Conservation (phyloP, 2,329 filamentous ascomycete species). For the Penicillium occitanis region DNA sequence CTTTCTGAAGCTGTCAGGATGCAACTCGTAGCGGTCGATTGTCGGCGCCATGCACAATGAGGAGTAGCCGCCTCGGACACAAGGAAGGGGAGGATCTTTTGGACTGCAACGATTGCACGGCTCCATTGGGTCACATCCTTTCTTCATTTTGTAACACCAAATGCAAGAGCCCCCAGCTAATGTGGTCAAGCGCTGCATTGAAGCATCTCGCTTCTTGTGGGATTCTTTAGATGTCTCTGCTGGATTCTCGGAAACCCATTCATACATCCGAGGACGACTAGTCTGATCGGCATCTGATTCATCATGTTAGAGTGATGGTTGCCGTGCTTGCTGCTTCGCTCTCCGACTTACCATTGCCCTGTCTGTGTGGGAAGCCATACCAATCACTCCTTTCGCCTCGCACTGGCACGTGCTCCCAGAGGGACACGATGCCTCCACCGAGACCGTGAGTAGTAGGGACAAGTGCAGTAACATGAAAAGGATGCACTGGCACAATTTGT, state of each 20-base stretch:
- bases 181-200: slow-evolving; percentile 21
- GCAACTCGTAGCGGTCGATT: neutral
- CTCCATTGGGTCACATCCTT: slow-evolving; percentile 26
- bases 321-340: neutral
- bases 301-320: neutral
- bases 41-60: slow-evolving; percentile 23
- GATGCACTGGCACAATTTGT: neutral
- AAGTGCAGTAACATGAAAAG: neutral
- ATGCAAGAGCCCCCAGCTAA: slow-evolving; percentile 31
- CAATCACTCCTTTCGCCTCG: neutral
- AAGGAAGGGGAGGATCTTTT: slow-evolving; percentile 20
- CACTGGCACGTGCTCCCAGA: no score
- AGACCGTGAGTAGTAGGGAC: neutral
- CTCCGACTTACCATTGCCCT: neutral
- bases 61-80: slow-evolving; percentile 26
- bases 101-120: slow-evolving; percentile 27
- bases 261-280: neutral
- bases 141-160: slow-evolving; percentile 32
- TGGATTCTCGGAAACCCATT: neutral
- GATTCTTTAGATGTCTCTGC: slow-evolving; percentile 12
- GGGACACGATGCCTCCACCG: neutral
- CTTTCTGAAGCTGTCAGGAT: neutral
- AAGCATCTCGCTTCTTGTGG: slow-evolving; percentile 20
- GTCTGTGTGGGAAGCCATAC: neutral
- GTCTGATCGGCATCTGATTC: neutral